Evolutionary conservation across 805 yeast species (phyloP), one percentile per base, ranked within the genome.

Genomic region (Priceomyces castillae): DNA sequence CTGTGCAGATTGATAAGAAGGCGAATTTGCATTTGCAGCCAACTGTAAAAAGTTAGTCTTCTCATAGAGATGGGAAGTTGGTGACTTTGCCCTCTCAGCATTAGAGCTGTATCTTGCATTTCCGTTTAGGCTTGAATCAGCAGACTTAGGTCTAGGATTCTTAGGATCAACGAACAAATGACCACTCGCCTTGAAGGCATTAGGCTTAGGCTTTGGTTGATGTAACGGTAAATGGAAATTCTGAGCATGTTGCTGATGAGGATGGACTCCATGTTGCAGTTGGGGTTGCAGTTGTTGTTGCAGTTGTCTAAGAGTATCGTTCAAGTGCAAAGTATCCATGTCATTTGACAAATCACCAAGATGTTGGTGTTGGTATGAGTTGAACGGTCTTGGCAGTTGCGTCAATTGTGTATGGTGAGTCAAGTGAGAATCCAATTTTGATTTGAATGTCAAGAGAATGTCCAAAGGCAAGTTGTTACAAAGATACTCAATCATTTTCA

Each of bases 401-500:
- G 14, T 34, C 20, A 33, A 19, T 17, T 41, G 42, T 7, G 39
- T 23, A 12, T 34, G 30, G 30, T 46, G 51, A 30, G 53, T 43
- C 50, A 70, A 58, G 48, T 64, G 69, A 37, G 44, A 58, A 46
- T 77, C 81, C 43, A 80, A 51, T 49, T 72, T 74, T 23, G 73
- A 55, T 54, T 71, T 75, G 43, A 80, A 74, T 39, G 78, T 68
- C 28, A 71, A 63, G 47, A 79, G 58, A 12, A 76, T 73, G 49
- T 80, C 84, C 43, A 76, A 73, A 7, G 79, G 74, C 50, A 80
- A 60, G 45, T 67, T 66, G 37, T 72, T 64, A 46, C 81, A 65
- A 57, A 80, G 61, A 54, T 77, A 74, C 51, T 80, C 84, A 46
- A 79, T 68, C 60, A 78, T 74, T 39, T 76, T 64, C 43, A 75